Evolutionary conservation across 805 yeast species (phyloP).

Genomic region (Metschnikowia sp.): DNA sequence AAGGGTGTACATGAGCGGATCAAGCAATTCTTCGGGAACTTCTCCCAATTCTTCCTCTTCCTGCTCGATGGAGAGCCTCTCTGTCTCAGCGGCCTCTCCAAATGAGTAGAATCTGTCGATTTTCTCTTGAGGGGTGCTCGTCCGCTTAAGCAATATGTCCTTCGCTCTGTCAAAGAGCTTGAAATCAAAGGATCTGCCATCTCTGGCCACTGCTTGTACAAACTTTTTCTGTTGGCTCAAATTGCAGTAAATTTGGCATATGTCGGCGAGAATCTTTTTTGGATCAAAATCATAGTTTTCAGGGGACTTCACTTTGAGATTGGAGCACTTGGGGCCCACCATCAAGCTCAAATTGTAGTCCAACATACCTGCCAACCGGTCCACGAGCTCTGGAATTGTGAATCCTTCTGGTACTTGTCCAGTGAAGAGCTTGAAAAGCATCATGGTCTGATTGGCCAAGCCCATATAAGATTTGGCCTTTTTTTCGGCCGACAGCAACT

Average conservation of each 20-base stretch:
- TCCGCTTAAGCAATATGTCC: conserved; percentile 55
- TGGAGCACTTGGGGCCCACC: conserved; percentile 93
- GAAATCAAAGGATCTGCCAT: conserved; percentile 81
- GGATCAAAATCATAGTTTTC: conserved; percentile 84
- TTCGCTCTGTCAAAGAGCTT: conserved; percentile 69
- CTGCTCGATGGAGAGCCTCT: conserved; percentile 62
- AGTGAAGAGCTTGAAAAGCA: conserved; percentile 76
- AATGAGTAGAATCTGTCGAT: conserved; percentile 52
- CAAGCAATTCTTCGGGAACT: conserved; percentile 92
- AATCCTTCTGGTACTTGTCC: conserved; percentile 84
- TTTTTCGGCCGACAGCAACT: conserved; percentile 61
- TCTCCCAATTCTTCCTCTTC: conserved; percentile 90
- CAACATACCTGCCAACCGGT: conserved; percentile 92
- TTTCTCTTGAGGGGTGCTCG: conserved; percentile 47
- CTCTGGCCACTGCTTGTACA: conserved; percentile 78
- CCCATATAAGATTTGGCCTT: conserved; percentile 81
- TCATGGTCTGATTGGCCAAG: conserved; percentile 77
- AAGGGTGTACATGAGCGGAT: conserved; percentile 92
- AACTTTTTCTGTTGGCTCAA: conserved; percentile 64
- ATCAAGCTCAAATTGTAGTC: conserved; percentile 87
- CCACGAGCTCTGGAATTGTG: conserved; percentile 84
- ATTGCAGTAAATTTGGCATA: conserved; percentile 74
- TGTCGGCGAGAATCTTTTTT: conserved; percentile 58
- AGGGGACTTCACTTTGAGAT: conserved; percentile 80
- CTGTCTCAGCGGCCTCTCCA: conserved; percentile 60